Evolutionary conservation across 768 basidiomycete species (phyloP).

Genomic region (Macrolepiota dolichaula): DNA sequence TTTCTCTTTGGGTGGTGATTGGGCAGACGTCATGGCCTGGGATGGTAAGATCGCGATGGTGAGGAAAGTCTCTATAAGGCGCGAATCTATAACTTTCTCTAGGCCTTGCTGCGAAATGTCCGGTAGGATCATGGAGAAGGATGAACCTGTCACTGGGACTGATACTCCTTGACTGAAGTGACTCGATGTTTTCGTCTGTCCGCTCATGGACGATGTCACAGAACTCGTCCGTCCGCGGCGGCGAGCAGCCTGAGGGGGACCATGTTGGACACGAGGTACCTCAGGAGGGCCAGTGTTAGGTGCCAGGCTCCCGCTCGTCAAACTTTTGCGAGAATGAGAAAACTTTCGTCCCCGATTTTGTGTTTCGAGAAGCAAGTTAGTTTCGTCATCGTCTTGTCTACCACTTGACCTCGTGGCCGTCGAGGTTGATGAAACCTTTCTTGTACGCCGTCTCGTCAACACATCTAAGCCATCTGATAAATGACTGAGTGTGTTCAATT

Average conservation of each 20-base stretch:
- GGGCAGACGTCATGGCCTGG: constrained; percentile 7
- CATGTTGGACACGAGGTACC: neutral
- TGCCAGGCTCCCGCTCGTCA: constrained; percentile 17
- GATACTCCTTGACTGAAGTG: constrained; percentile 11
- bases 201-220: constrained; percentile 42
- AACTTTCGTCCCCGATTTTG: constrained; percentile 34
- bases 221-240: constrained; percentile 45
- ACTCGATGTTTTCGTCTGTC: constrained; percentile 1
- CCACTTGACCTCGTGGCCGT: constrained; percentile 44
- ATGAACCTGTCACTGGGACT: constrained; percentile 16
- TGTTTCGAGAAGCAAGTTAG: constrained; percentile 15
- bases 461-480: constrained; percentile 65
- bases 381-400: constrained; percentile 24
- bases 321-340: constrained; percentile 44
- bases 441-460: constrained; percentile 51
- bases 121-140: constrained; percentile 31
- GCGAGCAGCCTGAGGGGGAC: constrained; percentile 9
- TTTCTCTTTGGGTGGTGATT: constrained; percentile 3
- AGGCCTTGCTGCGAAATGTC: constrained; percentile 67
- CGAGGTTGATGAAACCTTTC: constrained; percentile 62
- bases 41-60: constrained; percentile 40
- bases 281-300: neutral
- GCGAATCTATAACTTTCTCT: constrained; percentile 68
- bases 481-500: constrained; percentile 53
- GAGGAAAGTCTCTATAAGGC: constrained; percentile 77